Conservation (phyloP, 768 basidiomycete species). For the Amanita polypyramis region DNA sequence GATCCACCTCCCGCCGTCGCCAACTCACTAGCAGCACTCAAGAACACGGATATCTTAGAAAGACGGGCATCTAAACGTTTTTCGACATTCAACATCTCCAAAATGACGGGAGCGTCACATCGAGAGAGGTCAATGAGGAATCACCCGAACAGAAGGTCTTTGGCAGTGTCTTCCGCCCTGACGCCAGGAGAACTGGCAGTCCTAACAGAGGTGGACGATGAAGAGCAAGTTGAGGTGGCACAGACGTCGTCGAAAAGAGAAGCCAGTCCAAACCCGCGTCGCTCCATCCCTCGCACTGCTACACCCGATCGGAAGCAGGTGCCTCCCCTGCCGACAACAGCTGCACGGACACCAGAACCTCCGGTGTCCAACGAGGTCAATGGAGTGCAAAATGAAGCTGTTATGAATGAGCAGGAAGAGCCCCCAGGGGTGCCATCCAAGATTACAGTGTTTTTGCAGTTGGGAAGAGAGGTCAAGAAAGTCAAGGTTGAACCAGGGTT, state of each 20-base stretch:
- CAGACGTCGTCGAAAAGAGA: slow-evolving; percentile 15
- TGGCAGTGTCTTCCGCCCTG: slow-evolving; percentile 51
- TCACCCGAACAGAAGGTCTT: slow-evolving; percentile 53
- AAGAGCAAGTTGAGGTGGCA: slow-evolving; percentile 19
- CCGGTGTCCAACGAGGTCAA: slow-evolving; percentile 7
- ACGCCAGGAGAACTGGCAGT: slow-evolving; percentile 67
- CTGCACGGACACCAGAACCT: slow-evolving; percentile 30
- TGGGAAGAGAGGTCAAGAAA: slow-evolving; percentile 88
- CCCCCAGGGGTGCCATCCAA: slow-evolving; percentile 21
- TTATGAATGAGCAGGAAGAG: slow-evolving; percentile 2
- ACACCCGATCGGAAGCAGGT: slow-evolving; percentile 34
- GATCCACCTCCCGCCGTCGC: slow-evolving; percentile 53
- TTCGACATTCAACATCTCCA: slow-evolving; percentile 88
- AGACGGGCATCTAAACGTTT: slow-evolving; percentile 93
- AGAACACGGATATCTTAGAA: slow-evolving; percentile 78
- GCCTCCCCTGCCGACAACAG: slow-evolving; percentile 38
- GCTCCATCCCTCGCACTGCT: slow-evolving; percentile 20
- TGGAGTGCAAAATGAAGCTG: slow-evolving; percentile 4
- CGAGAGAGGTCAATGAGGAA: slow-evolving; percentile 39
- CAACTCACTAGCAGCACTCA: slow-evolving; percentile 78
- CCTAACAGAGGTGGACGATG: slow-evolving; percentile 67
- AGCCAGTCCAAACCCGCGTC: slow-evolving; percentile 18
- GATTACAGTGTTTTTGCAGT: slow-evolving; percentile 77
- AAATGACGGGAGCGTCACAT: slow-evolving; percentile 64
- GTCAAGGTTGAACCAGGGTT: slow-evolving; percentile 58